phyloP scores from a whole-genome alignment of 208 protist genomes.

The Leishmania aethiopica region DNA sequence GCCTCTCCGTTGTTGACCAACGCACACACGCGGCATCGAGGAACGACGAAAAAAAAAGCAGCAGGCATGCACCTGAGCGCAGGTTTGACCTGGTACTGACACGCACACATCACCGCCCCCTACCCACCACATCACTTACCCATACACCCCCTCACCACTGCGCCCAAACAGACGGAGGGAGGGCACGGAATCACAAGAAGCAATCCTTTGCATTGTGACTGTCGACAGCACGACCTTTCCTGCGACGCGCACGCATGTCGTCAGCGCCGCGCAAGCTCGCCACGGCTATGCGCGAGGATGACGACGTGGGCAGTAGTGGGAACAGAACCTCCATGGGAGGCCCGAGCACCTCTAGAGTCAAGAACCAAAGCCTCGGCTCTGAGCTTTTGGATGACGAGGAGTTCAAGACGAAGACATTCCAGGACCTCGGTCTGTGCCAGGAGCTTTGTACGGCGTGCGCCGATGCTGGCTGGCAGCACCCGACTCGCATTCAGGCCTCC shows the following conservation, averaged over 20 bases:
- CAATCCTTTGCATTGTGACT: not conserved
- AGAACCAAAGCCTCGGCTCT: constrained; percentile 55
- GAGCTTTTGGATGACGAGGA: constrained; percentile 90
- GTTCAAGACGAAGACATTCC: constrained; percentile 81
- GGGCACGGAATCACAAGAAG: not conserved
- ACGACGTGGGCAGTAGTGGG: constrained; percentile 22
- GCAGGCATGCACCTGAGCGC: not conserved
- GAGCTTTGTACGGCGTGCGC: constrained; percentile 92
- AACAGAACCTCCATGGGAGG: not conserved
- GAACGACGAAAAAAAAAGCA: not conserved
- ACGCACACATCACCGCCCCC: not conserved
- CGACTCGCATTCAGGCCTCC: constrained; percentile 96
- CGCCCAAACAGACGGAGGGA: not conserved
- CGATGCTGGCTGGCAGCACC: constrained; percentile 90
- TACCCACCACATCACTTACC: not conserved
- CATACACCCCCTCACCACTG: not conserved
- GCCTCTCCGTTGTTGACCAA: not conserved
- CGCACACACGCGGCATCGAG: not conserved
- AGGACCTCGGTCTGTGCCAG: constrained; percentile 88
- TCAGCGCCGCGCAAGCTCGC: constrained; percentile 34
- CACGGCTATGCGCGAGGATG: constrained; percentile 35
- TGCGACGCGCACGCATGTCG: constrained; percentile 12
- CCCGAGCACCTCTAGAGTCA: not conserved
- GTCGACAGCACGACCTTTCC: not conserved
- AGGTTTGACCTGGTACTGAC: not conserved